A percentile compares a stretch with the other conserved stretches of the same genome.
Evolutionary conservation across 108 stramenopile genomes (phyloP).

Genomic region (Nannochloropsis gaditana): DNA sequence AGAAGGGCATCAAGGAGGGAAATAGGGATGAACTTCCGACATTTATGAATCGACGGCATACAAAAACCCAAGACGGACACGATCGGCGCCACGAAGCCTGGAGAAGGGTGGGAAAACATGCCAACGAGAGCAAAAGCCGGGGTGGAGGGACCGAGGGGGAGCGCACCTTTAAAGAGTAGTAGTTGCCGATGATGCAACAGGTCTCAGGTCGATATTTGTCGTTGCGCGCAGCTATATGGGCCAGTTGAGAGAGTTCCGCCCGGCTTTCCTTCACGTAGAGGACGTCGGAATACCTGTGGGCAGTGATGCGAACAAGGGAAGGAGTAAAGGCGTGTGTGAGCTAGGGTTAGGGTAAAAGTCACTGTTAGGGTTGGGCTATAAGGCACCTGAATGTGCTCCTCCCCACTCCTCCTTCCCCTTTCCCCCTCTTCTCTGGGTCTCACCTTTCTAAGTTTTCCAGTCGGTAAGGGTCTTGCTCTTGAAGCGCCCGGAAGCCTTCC

Average conservation of each 20-base stretch:
- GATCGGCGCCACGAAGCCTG: background rate
- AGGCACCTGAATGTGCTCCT: background rate
- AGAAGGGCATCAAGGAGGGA: background rate
- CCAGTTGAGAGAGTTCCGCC: conserved; percentile 67
- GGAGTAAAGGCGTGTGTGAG: background rate
- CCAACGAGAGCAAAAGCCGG: background rate
- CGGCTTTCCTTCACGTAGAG: conserved; percentile 90
- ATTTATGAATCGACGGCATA: too few relatives aligned
- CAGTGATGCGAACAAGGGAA: background rate
- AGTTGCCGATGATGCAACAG: conserved; percentile 93
- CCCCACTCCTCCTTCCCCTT: conserved; percentile 61
- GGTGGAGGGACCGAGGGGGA: background rate
- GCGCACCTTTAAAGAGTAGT: conserved; percentile 71
- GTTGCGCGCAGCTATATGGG: conserved; percentile 71
- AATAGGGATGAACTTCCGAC: background rate
- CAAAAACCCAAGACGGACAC: too few relatives aligned
- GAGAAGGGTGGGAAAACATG: background rate
- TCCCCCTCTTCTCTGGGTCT: conserved; percentile 70
- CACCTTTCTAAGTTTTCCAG: conserved; percentile 80
- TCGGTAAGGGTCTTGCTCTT: conserved; percentile 69
- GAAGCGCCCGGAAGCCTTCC: conserved; percentile 66
- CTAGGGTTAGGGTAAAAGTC: background rate
- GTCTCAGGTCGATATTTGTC: conserved; percentile 92
- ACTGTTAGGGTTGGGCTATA: background rate
- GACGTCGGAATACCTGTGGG: conserved; percentile 34